Base-by-base conservation (phyloP, 306 rosid genomes). In the Abrus pulchellus region DNA sequence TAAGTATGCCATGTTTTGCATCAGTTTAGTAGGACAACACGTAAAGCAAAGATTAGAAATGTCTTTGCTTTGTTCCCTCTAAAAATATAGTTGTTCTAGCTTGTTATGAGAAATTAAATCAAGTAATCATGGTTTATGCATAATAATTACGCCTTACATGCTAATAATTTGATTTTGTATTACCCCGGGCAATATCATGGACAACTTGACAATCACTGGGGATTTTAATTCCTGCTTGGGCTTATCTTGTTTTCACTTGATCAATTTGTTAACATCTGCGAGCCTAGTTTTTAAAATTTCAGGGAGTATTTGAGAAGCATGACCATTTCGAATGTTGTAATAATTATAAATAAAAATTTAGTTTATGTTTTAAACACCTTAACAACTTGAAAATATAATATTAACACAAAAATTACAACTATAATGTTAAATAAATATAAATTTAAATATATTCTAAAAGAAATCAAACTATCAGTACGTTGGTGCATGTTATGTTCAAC, bases 51-150 rank as follows among this genome's bases (percentile, higher is more conserved):
- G 68, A 82, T 41, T 2, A 66, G 72, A 81, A 20, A 5, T 54
- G 80, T 75, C 64, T 72, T 63, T 7, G 20, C 82, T 20, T 50
- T 74, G 87, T 82, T 73, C 62, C 90, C 87, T 36, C 53, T 30
- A 10, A 80, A 83, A 67, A 6, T 54, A 81, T 83, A 81, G 71
- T 68, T 72, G 43, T 77, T 82, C 74, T 56, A 76, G 61, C 71
- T 52, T 68, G 44, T 83, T 67, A 44, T 47, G 34, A 72, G 54
- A 79, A 79, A 74, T 55, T 74, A 81, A 79, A 76, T 77, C 11
- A 68, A 55, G n/a, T 74, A 69, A 76, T 82, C 65, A 82, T 76
- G 78, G 14, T 43, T 86, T 38, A 52, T 74, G 70, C 82, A 62
- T 64, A 83, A 87, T 80, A 45, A 74, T 83, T 57, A 74, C 14